Evolutionary conservation across 306 rosid species (phyloP).

Genomic region (Fragaria iinumae): DNA sequence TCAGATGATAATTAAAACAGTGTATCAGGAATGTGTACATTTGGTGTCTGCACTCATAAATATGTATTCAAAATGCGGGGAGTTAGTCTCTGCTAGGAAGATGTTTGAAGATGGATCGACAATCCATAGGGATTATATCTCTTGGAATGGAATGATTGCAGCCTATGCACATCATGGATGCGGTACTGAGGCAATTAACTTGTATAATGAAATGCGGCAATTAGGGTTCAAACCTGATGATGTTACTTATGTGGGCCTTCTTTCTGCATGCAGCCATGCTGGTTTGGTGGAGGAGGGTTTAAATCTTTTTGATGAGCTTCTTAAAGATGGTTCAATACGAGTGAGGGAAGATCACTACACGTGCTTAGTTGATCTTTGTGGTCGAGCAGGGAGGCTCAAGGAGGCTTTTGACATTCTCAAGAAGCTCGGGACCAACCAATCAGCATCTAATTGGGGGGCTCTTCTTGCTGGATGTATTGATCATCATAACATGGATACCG

Average conservation of each 20-base stretch:
- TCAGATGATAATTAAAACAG: constrained; percentile 47
- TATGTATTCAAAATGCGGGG: constrained; percentile 60
- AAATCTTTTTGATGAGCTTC: constrained; percentile 34
- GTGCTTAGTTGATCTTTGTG: constrained; percentile 51
- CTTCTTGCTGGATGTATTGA: constrained; percentile 50
- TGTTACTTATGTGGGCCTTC: constrained; percentile 50
- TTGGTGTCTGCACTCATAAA: constrained; percentile 48
- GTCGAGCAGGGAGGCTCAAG: constrained; percentile 46
- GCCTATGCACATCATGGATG: constrained; percentile 56
- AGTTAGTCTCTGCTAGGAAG: constrained; percentile 38
- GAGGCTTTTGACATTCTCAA: constrained; percentile 43
- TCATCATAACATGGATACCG: constrained; percentile 33
- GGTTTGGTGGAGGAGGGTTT: constrained; percentile 52
- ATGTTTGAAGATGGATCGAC: constrained; percentile 41
- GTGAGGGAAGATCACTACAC: constrained; percentile 49
- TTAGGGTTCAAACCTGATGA: constrained; percentile 36
- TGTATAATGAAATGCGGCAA: constrained; percentile 40
- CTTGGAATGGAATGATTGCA: constrained; percentile 59
- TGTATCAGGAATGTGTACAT: constrained; percentile 27
- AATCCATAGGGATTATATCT: constrained; percentile 38
- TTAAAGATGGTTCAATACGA: constrained; percentile 29
- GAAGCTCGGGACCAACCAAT: constrained; percentile 32
- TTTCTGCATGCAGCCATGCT: constrained; percentile 56
- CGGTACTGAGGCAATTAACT: constrained; percentile 38
- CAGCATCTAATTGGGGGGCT: constrained; percentile 47